Base-by-base conservation (phyloP, 2,329 filamentous ascomycete species). In the Epichloe scottii region DNA sequence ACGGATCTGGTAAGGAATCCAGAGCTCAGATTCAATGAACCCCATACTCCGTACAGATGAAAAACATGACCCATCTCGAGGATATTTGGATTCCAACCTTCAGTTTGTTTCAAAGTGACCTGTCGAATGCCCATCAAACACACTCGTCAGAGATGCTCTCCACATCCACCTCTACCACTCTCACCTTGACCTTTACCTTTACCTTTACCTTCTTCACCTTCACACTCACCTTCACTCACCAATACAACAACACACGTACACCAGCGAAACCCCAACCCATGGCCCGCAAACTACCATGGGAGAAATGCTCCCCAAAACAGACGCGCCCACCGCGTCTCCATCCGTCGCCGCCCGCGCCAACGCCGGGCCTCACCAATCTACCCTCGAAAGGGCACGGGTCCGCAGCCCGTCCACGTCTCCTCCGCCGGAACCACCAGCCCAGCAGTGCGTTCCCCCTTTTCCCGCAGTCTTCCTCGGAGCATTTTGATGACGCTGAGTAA, bases 351-450 rank as follows among this genome's bases (percentile, higher is more conserved):
- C 26, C 26, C 26, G 26, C 8, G 26, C 42, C 39, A 41, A 12
- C 21, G 39, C 10, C 17, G 5, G 14, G 15, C 17, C 43, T 33
- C 43, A n/a, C n/a, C 38, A 10, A 19, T 40, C 15, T 8, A 11
- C 17, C 14, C 17, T 19, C 19, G 10, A 8, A 21, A 3, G 34
- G 12, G 14, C 23, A 26, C 51, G 55, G 2, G 41, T 57, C 11
- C 61, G 69, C 23, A 71, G 68, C 34, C 67, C 69, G 15, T 78
- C 76, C 0, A 74, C 74, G 8, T 79, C 77, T 3, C 76, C 76
- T 5, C 73, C 74, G 1, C 74, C 74, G 1, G 68, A 72, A 23
- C 69, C 74, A 10, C 70, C 72, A 1, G 54, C 59, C 48, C 72
- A 79, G 65, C 67, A 60, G 76, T 78, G 60, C 47, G 48, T 15